These are phyloP conservation scores for Colletotrichum sp. DNA, from an alignment of 2,329 filamentous ascomycete genomes.

Conservation along the genomic window DNA sequence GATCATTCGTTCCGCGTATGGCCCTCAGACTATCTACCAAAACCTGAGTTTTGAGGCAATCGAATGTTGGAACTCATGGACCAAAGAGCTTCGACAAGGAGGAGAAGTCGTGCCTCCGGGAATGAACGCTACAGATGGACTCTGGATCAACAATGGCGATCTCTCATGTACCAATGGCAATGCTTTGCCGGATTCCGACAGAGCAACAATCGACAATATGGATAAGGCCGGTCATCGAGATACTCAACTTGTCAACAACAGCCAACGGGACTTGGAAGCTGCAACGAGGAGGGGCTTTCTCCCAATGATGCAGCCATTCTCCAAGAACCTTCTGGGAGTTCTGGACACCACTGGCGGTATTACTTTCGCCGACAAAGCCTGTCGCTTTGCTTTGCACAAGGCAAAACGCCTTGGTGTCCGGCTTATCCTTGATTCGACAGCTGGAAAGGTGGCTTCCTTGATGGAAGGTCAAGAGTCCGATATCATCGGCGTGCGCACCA, in stretches of 20 bases:
- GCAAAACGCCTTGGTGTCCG: slow-evolving; percentile 42
- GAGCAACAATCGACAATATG: slow-evolving; percentile 37
- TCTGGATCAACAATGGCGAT: slow-evolving; percentile 43
- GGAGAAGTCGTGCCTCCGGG: slow-evolving; percentile 35
- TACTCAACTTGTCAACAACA: slow-evolving; percentile 36
- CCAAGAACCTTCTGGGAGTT: not conserved
- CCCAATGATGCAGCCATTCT: not conserved
- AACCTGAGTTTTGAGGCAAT: slow-evolving; percentile 46
- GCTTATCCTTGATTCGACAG: slow-evolving; percentile 37
- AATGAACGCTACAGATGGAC: slow-evolving; percentile 34
- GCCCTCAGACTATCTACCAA: slow-evolving; percentile 48
- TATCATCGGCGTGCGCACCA: slow-evolving; percentile 37
- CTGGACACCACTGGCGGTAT: slow-evolving; percentile 38
- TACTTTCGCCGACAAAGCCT: slow-evolving; percentile 48
- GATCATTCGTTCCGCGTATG: not conserved
- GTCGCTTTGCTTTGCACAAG: slow-evolving; percentile 46
- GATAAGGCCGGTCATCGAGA: slow-evolving; percentile 32
- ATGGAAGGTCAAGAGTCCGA: not conserved
- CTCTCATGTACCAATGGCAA: slow-evolving; percentile 27
- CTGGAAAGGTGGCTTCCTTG: slow-evolving; percentile 33
- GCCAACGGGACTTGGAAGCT: slow-evolving; percentile 27
- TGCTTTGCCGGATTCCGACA: slow-evolving; percentile 34
- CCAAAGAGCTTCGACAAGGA: slow-evolving; percentile 34
- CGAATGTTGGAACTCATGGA: slow-evolving; percentile 47
- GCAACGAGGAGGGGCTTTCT: slow-evolving; percentile 27